Conservation (phyloP, 2,329 filamentous ascomycete species). For the Fusarium mangiferae region DNA sequence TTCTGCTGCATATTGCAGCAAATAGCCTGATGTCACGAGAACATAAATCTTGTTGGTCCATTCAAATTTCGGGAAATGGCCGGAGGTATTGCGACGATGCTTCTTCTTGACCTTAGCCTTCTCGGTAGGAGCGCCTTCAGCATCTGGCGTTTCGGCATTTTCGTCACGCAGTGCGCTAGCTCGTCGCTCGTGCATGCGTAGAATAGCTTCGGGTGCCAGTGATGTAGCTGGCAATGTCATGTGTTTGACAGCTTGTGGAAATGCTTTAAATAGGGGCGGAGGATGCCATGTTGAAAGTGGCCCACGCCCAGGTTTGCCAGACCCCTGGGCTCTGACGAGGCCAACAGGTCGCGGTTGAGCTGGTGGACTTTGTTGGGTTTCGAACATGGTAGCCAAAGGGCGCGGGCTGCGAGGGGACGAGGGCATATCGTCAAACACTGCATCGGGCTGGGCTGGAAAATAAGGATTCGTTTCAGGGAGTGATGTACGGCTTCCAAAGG, state of each 20-base stretch:
- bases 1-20: constrained; percentile 79
- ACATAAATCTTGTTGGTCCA: constrained; percentile 80
- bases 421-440: constrained; percentile 52
- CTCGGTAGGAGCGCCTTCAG: constrained; percentile 40
- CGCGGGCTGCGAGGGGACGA: constrained; percentile 38
- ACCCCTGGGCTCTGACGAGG: constrained; percentile 24
- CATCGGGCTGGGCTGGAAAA: constrained; percentile 52
- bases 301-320: constrained; percentile 42
- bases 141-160: constrained; percentile 14
- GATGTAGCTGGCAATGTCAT: constrained; percentile 74
- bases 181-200: constrained; percentile 68
- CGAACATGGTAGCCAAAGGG: constrained; percentile 42
- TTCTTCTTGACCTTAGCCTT: constrained; percentile 56
- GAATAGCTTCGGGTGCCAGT: constrained; percentile 74
- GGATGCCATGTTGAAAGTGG: constrained; percentile 67
- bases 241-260: constrained; percentile 83
- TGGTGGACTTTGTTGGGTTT: constrained; percentile 29
- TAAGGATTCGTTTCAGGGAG: constrained; percentile 58
- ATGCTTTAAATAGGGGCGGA: constrained; percentile 86
- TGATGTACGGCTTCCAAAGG: constrained; percentile 57
- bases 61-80: constrained; percentile 62
- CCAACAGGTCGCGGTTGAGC: constrained; percentile 12
- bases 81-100: constrained; percentile 56
- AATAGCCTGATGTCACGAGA: constrained; percentile 74
- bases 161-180: constrained; percentile 39